Evolutionary conservation across 2,329 filamentous ascomycete species (phyloP).

Genomic region (Nothomitra cinnamomea): DNA sequence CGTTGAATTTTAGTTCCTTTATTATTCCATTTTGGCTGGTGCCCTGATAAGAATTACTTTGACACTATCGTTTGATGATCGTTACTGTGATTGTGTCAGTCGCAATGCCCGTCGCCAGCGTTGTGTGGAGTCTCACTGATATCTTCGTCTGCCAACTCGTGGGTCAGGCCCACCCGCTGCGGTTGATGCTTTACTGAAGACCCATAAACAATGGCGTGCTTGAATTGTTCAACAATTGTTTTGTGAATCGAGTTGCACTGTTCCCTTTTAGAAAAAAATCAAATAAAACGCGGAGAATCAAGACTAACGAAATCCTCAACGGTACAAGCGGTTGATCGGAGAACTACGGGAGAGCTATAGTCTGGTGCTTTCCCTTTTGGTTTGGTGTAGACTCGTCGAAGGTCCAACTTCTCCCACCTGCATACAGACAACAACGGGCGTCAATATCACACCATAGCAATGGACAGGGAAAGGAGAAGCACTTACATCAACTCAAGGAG

Average conservation of each 20-base stretch:
- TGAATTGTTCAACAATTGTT: constrained; percentile 90
- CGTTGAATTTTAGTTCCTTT: constrained; percentile 1
- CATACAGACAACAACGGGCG: not conserved
- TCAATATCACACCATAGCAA: not conserved
- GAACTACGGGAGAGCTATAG: constrained; percentile 78
- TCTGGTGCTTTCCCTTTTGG: constrained; percentile 91
- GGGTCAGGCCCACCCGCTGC: constrained; percentile 77
- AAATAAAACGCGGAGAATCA: constrained; percentile 4
- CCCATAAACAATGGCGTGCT: constrained; percentile 87
- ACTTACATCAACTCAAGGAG: constrained; percentile 71
- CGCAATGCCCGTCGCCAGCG: not conserved
- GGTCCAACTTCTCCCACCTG: constrained; percentile 75
- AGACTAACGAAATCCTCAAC: constrained; percentile 88
- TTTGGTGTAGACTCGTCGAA: constrained; percentile 92
- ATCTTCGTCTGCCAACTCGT: constrained; percentile 91
- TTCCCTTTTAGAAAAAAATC: constrained; percentile 2
- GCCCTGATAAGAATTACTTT: constrained; percentile 1
- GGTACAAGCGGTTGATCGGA: constrained; percentile 66
- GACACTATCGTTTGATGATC: constrained; percentile 20
- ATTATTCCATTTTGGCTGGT: constrained; percentile 2
- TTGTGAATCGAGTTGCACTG: constrained; percentile 96
- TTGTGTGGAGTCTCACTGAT: constrained; percentile 49
- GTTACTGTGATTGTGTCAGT: constrained; percentile 14
- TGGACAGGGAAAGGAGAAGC: not conserved
- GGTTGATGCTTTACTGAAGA: constrained; percentile 98